Percentiles rank a stretch among this genome's conserved stretches.
These are phyloP conservation scores for Pochonia chlamydosporia DNA, from an alignment of 2,329 filamentous ascomycete genomes.

Conservation along the genomic window DNA sequence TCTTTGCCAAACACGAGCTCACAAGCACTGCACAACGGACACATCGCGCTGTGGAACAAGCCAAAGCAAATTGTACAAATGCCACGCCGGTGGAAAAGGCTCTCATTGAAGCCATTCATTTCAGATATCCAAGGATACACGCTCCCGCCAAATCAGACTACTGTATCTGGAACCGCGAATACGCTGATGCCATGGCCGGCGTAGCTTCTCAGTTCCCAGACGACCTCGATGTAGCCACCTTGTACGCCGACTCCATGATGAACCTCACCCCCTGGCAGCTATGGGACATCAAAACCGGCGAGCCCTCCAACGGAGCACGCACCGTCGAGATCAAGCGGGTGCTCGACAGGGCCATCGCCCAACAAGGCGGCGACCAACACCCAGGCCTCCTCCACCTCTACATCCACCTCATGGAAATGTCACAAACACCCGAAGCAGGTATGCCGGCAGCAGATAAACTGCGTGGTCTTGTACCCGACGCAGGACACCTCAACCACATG, in stretches of 20 bases:
- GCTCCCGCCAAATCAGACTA: conserved; percentile 40
- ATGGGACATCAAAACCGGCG: conserved; percentile 33
- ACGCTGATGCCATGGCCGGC: conserved; percentile 32
- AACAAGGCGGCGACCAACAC: conserved; percentile 39
- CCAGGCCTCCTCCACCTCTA: conserved; percentile 70
- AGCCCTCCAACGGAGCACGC: conserved; percentile 23
- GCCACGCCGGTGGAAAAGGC: conserved; percentile 45
- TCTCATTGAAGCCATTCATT: conserved; percentile 56
- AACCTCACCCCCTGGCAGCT: conserved; percentile 42
- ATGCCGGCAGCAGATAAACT: conserved; percentile 56
- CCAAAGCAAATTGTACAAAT: conserved; percentile 13
- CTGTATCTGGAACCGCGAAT: conserved; percentile 30
- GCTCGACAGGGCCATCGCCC: conserved; percentile 42
- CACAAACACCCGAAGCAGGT: conserved; percentile 56
- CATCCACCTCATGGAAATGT: conserved; percentile 77
- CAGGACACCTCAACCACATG: conserved; percentile 71
- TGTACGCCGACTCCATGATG: conserved; percentile 40
- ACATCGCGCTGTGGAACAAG: conserved; percentile 22
- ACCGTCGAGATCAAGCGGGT: conserved; percentile 27
- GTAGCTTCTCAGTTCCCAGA: conserved; percentile 31
- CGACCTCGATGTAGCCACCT: conserved; percentile 31
- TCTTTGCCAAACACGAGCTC: conserved; percentile 60
- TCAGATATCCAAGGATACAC: conserved; percentile 51
- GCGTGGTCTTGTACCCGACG: conserved; percentile 60
- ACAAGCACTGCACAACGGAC: conserved; percentile 36